phyloP scores from a whole-genome alignment of 208 protist genomes.

The Naegleria lovaniensis region DNA sequence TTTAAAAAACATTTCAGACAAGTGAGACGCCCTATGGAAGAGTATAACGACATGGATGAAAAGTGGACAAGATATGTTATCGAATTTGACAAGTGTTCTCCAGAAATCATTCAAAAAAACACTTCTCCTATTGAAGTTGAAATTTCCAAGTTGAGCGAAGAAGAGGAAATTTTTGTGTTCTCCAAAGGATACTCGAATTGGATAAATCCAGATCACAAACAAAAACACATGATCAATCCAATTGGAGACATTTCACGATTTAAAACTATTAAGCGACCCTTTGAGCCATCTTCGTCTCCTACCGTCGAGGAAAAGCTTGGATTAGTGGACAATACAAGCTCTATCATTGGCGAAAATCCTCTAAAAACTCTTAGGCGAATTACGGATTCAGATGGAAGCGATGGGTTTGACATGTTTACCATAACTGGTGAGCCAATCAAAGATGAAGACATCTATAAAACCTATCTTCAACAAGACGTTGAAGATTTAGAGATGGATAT shows the following conservation, averaged over 20 bases:
- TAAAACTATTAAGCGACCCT: neutral
- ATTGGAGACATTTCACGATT: neutral
- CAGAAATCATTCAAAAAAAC: neutral
- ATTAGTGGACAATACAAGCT: neutral
- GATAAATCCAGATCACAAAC: slow-evolving; percentile 7
- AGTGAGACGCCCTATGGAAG: neutral
- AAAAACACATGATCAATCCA: neutral
- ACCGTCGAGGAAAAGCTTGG: neutral
- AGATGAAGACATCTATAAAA: neutral
- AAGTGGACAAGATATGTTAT: neutral
- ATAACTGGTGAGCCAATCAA: neutral
- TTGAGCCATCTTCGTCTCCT: neutral
- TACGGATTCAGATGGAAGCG: neutral
- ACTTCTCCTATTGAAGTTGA: neutral
- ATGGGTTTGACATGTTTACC: neutral
- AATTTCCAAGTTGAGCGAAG: neutral
- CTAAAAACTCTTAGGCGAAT: neutral
- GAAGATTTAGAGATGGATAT: neutral
- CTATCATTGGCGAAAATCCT: neutral
- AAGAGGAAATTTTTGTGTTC: neutral
- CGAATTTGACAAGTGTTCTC: neutral
- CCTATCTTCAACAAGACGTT: neutral
- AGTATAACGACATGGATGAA: neutral
- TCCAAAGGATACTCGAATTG: neutral
- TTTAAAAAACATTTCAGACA: neutral